phyloP scores from a whole-genome alignment of 805 yeast species.

The Metschnikowia kofuensis region DNA sequence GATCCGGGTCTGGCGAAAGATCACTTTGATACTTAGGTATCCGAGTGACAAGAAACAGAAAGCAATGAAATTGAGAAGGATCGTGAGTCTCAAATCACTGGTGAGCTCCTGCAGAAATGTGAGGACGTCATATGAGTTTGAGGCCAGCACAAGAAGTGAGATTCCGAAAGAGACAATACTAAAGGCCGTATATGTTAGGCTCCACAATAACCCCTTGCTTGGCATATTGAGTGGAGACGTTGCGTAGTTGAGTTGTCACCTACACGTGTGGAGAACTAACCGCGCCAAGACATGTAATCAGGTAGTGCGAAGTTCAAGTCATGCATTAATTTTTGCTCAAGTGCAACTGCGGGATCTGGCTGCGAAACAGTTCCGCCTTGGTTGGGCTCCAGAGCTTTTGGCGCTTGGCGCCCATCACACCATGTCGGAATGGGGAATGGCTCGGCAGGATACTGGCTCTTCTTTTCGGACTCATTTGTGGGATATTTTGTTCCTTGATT shows the following conservation, averaged over 20 bases:
- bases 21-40: slow-evolving; percentile 33
- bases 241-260: background rate
- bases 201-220: slow-evolving; percentile 6
- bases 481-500: background rate
- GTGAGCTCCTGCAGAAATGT: slow-evolving; percentile 18
- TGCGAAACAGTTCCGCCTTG: slow-evolving; percentile 4
- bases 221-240: background rate
- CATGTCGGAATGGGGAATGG: slow-evolving; percentile 1
- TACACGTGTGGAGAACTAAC: slow-evolving; percentile 2
- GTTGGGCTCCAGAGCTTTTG: slow-evolving; percentile 10
- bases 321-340: slow-evolving; percentile 1
- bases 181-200: slow-evolving; percentile 12
- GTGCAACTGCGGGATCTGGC: slow-evolving; percentile 15
- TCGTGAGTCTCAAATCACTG: slow-evolving; percentile 11
- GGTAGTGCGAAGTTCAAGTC: slow-evolving; percentile 5
- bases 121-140: slow-evolving; percentile 14
- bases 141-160: slow-evolving; percentile 12
- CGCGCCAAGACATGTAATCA: slow-evolving; percentile 7
- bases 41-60: slow-evolving; percentile 18
- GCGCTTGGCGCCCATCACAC: slow-evolving; percentile 7
- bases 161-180: slow-evolving; percentile 11
- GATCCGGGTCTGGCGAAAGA: slow-evolving; percentile 74
- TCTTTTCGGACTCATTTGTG: slow-evolving; percentile 3
- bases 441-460: background rate
- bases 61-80: slow-evolving; percentile 18